These are phyloP conservation scores for Saraca asoca DNA, from an alignment of 331 rosid genomes.

Conservation along the genomic window DNA sequence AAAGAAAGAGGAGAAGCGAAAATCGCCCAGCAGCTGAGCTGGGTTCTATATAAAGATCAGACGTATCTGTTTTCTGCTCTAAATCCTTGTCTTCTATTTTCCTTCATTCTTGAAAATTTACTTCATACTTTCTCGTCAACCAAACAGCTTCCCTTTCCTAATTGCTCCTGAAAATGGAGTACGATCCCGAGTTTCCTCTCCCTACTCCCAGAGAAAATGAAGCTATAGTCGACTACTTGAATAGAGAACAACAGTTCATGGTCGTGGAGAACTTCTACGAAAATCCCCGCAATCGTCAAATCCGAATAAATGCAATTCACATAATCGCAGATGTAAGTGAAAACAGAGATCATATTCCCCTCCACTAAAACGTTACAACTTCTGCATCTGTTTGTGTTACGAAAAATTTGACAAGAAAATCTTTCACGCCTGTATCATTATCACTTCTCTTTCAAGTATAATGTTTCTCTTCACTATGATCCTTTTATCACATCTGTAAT, in stretches of 20 bases:
- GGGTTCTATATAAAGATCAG: neutral
- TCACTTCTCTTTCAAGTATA: too few species aligned
- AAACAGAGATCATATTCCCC: neutral
- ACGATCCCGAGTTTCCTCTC: neutral
- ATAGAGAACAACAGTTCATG: neutral
- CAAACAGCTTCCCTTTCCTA: neutral
- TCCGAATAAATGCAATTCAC: neutral
- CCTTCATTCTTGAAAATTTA: neutral
- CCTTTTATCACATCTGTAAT: too few species aligned
- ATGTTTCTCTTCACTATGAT: too few species aligned
- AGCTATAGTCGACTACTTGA: neutral
- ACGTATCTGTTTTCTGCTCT: too few species aligned
- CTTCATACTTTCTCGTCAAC: constrained; percentile 7
- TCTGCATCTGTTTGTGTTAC: neutral
- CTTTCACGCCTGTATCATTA: too few species aligned
- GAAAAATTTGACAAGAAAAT: neutral
- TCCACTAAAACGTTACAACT: neutral
- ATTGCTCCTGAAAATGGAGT: constrained; percentile 3
- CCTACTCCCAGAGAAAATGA: neutral
- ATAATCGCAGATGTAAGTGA: neutral
- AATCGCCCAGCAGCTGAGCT: neutral
- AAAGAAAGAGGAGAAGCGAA: neutral
- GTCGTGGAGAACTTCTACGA: neutral
- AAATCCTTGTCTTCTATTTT: neutral
- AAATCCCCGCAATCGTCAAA: accelerated